Base-by-base conservation (phyloP, 331 rosid genomes). In the Spiraea crenata region DNA sequence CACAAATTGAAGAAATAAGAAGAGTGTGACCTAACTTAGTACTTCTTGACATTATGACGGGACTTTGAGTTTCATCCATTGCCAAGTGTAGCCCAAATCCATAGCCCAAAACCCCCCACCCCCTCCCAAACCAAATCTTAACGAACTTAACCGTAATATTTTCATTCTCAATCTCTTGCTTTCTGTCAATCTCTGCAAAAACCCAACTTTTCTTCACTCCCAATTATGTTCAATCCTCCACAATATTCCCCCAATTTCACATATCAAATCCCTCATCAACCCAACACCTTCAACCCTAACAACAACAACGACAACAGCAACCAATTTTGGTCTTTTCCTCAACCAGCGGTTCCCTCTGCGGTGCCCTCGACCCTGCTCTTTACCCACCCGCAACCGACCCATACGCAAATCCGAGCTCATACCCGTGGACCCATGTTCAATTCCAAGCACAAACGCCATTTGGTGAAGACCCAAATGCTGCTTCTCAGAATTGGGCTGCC, bases 381-480 rank as follows among this genome's bases (percentile, higher is more conserved):
- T 83, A 84, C 47, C 87, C 87, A 19, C 92, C 85, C 0, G 87
- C 90, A 11, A 78, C 84, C 35, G 80, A 85, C 66, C 85, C 83
- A 1, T 35, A 12, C 66, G 63, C 54, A 67, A 69, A 52, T 81
- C 72, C 69, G 7, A 73, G 39, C 55, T 45, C 60, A 5, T 67
- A 41, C 69, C 51, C 75, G 47, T 75, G 78, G 11, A 62, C 70
- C 35, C 60, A 45, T 60, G 78, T 74, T 38, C 78, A 56, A 42
- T 76, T 74, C 16, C 81, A 46, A 40, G 17, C 40, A 15, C 85
- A 76, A 69, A 9, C 73, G 7, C 61, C 69, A 3, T 70, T 44
- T 76, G 67, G 41, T 77, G 74, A 70, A 25, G 80, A 76, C 78
- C 78, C 76, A 46, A 57, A 44, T 56, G 45, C 69, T 49, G 51